Percentiles rank a stretch among this genome's conserved stretches.
phyloP scores from a whole-genome alignment of 2,329 filamentous ascomycete genomes.

The Colletotrichum higginsianum region DNA sequence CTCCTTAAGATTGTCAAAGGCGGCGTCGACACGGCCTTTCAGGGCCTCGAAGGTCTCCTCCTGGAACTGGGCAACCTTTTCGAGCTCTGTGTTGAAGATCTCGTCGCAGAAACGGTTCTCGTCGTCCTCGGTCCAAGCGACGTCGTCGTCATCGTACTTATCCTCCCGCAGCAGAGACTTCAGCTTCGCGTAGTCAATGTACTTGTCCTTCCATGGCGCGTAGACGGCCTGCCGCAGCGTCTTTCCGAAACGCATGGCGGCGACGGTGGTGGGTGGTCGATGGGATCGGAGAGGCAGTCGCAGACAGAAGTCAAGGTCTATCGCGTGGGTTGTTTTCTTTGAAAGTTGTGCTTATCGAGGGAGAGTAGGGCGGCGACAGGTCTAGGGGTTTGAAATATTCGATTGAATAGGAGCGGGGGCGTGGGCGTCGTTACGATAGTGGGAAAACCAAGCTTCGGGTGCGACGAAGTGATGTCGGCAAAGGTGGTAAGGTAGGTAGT shows the following conservation, averaged over 20 bases:
- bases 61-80: slow-evolving; percentile 95
- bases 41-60: slow-evolving; percentile 77
- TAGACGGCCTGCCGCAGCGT: slow-evolving; percentile 87
- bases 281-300: neutral
- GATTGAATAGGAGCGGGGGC: slow-evolving; percentile 9
- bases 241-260: slow-evolving; percentile 90
- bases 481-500: neutral
- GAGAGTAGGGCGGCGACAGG: neutral
- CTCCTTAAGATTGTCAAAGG: slow-evolving; percentile 82
- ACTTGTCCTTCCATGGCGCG: slow-evolving; percentile 90
- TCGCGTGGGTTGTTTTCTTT: neutral
- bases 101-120: slow-evolving; percentile 96
- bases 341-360: neutral
- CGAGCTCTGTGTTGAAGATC: slow-evolving; percentile 92
- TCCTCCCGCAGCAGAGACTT: slow-evolving; percentile 91
- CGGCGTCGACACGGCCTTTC: slow-evolving; percentile 67
- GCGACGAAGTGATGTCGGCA: slow-evolving; percentile 23
- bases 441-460: slow-evolving; percentile 39
- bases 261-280: slow-evolving; percentile 44
- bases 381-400: slow-evolving; percentile 17
- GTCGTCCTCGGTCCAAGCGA: slow-evolving; percentile 91
- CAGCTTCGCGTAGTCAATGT: slow-evolving; percentile 96
- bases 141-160: slow-evolving; percentile 70
- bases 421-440: neutral
- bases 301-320: neutral